Base-by-base conservation (phyloP, 2,329 filamentous ascomycete genomes). In the Botrytis porri region DNA sequence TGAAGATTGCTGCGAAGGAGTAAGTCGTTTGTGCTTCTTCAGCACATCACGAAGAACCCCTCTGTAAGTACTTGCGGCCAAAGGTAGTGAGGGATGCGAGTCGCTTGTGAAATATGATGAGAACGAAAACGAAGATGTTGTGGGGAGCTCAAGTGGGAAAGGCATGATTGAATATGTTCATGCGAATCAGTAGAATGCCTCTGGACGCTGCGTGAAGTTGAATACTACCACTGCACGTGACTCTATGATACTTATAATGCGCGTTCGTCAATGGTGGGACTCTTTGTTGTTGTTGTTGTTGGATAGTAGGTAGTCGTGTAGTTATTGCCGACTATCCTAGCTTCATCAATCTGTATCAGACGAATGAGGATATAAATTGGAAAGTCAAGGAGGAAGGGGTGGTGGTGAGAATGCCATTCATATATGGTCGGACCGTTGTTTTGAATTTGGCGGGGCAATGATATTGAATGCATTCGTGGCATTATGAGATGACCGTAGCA, bases 21-120 rank as follows among this genome's bases (percentile, higher is more conserved):
- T 87, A n/a, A 97, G 88, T 70, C 94, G 90, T 83, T 97, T 98
- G 85, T 98, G 91, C 78, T 90, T 90, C 84, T 98, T 98, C 74
- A 99, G 86, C 4, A 90, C 88, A 82, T 95, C 90, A 78, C 94
- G 90, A 69, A 98, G 87, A 29, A 97, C 89, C 77, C 93, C 92
- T 74, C 96, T 93, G 80, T 93, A 90, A 14, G 93, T 95, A 77
- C 94, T 95, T 35, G 94, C 91, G 71, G 89, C 88, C 78, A 95
- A 88, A 37, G 94, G 93, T 60, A 99, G 87, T 0, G 95, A 97
- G 5, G 96, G 95, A 82, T 98, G 95, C 4, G 93, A 94, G 76
- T 90, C 88, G 79, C 92, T 95, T 78, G 84, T 88, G 82, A 97
- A 91, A 82, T 86, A 92, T 54, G 91, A 86, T 35, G 93, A 92